Evolutionary conservation across 2,329 filamentous ascomycete species (phyloP).

Genomic region (Aspergillus brunneoviolaceus): DNA sequence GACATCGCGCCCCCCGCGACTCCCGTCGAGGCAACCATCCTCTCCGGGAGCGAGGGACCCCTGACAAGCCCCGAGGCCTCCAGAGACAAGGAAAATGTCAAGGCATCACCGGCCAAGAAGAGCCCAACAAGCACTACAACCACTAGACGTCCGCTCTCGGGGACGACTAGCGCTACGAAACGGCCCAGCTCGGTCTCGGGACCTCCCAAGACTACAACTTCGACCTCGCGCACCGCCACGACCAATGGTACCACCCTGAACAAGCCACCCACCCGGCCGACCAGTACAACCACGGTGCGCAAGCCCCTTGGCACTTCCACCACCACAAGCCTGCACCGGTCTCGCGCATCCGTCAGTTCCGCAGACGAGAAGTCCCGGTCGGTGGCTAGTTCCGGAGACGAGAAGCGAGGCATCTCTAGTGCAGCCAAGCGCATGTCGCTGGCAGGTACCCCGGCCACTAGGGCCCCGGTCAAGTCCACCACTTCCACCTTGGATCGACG

Average conservation of each 20-base stretch:
- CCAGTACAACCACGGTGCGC: constrained; percentile 33
- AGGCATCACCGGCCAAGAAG: constrained; percentile 35
- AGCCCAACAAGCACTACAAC: constrained; percentile 23
- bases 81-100: constrained; percentile 35
- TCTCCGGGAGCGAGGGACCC: constrained; percentile 36
- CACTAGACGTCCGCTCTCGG: constrained; percentile 36
- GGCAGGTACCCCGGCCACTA: constrained; percentile 37
- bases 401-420: constrained; percentile 44
- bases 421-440: constrained; percentile 48
- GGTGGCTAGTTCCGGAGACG: constrained; percentile 46
- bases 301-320: constrained; percentile 39
- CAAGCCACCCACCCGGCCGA: constrained; percentile 47
- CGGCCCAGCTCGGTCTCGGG: constrained; percentile 38
- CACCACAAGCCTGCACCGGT: constrained; percentile 40
- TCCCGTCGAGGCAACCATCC: constrained; percentile 32
- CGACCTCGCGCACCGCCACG: constrained; percentile 30
- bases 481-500: constrained; percentile 39
- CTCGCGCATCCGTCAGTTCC: constrained; percentile 44
- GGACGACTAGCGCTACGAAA: constrained; percentile 34
- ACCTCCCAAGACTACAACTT: constrained; percentile 29
- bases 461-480: constrained; percentile 34
- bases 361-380: constrained; percentile 44
- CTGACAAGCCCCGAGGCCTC: constrained; percentile 36
- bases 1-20: constrained; percentile 36
- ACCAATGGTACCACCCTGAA: constrained; percentile 41